These are phyloP conservation scores for Hypseocharis bilobata DNA, from an alignment of 441 rosid genomes.

Conservation along the genomic window DNA sequence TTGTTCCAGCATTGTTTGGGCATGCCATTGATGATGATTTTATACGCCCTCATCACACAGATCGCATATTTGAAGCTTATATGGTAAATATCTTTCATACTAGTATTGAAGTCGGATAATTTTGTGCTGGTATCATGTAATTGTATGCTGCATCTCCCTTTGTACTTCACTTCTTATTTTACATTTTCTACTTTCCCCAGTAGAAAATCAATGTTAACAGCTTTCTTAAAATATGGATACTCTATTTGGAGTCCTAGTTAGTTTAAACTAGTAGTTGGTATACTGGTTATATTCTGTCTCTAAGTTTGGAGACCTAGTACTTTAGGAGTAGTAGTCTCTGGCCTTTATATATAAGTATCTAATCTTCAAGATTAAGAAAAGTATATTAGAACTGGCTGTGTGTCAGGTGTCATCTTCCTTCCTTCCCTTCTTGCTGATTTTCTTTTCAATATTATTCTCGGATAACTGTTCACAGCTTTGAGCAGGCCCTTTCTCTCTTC, in stretches of 20 bases:
- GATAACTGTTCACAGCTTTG: too few relatives aligned
- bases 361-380: too few relatives aligned
- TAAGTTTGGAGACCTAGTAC: too few relatives aligned
- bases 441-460: too few relatives aligned
- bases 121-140: background rate
- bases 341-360: too few relatives aligned
- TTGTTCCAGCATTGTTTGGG: slow-evolving; percentile 92
- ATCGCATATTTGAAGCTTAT: slow-evolving; percentile 72
- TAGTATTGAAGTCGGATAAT: slow-evolving; percentile 7
- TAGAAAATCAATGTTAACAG: background rate
- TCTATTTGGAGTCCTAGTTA: background rate
- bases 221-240: background rate
- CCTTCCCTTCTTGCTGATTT: too few relatives aligned
- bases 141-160: background rate
- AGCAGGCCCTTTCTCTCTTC: too few relatives aligned
- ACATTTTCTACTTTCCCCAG: background rate
- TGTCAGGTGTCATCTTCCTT: too few relatives aligned
- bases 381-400: too few relatives aligned
- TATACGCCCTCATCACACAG: slow-evolving; percentile 87
- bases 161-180: background rate
- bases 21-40: slow-evolving; percentile 91
- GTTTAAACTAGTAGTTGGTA: too few relatives aligned
- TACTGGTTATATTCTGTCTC: too few relatives aligned
- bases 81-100: slow-evolving; percentile 36
- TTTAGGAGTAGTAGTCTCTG: too few relatives aligned